These are phyloP conservation scores for Cordyceps cicadae DNA, from an alignment of 2,329 filamentous ascomycete species.

Conservation along the genomic window DNA sequence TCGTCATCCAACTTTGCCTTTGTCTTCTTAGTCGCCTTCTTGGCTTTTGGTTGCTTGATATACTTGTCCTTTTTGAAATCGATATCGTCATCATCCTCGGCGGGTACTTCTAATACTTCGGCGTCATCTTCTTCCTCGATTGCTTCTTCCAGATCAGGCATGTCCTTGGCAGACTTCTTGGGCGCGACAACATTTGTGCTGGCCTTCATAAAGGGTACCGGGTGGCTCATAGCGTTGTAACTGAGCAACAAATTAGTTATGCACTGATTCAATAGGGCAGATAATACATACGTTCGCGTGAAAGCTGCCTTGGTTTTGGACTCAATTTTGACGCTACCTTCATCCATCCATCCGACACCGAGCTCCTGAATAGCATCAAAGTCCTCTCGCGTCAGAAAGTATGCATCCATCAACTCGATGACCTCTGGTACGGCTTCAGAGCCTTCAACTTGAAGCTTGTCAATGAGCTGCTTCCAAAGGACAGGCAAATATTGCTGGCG, in stretches of 20 bases:
- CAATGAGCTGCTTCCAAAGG: conserved; percentile 73
- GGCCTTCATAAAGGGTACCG: conserved; percentile 93
- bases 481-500: conserved; percentile 89
- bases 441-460: conserved; percentile 66
- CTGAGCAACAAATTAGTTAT: conserved; percentile 33
- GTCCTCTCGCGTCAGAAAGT: conserved; percentile 90
- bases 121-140: conserved; percentile 83
- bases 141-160: conserved; percentile 90
- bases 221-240: conserved; percentile 80
- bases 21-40: conserved; percentile 40
- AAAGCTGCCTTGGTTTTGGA: conserved; percentile 81
- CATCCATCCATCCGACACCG: conserved; percentile 75
- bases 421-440: conserved; percentile 74
- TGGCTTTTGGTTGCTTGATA: conserved; percentile 79
- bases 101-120: conserved; percentile 48
- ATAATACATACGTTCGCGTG: conserved; percentile 66
- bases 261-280: not conserved
- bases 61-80: conserved; percentile 94
- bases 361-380: conserved; percentile 90
- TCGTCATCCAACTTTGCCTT: conserved; percentile 36
- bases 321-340: conserved; percentile 69
- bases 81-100: conserved; percentile 67
- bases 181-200: conserved; percentile 60
- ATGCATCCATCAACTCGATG: conserved; percentile 94
- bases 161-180: conserved; percentile 63